Evolutionary conservation across 2,329 filamentous ascomycete genomes (phyloP).

Genomic region (Colletotrichum sp.): DNA sequence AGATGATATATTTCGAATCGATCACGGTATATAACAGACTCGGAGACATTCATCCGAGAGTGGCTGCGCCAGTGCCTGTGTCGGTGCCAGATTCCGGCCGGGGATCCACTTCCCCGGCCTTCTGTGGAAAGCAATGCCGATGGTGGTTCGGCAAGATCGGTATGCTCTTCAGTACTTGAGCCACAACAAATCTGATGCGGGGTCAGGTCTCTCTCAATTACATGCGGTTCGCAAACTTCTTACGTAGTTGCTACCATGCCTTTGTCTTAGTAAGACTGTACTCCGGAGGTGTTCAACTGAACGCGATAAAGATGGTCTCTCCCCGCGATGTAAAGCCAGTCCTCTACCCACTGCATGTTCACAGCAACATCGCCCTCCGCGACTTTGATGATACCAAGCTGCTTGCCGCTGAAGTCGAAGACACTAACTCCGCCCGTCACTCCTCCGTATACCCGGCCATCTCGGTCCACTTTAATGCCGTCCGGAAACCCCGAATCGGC

Average conservation of each 20-base stretch:
- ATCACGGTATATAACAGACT: neutral
- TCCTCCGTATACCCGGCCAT: slow-evolving; percentile 17
- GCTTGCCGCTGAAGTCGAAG: neutral
- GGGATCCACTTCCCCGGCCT: neutral
- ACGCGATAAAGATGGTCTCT: slow-evolving; percentile 15
- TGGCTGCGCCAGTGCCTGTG: neutral
- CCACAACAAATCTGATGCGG: neutral
- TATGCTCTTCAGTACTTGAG: neutral
- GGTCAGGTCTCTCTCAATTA: neutral
- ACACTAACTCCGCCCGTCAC: slow-evolving; percentile 11
- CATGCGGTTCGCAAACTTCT: neutral
- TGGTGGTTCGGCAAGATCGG: neutral
- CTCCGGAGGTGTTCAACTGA: neutral
- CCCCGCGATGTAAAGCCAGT: slow-evolving; percentile 19
- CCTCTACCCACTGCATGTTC: slow-evolving; percentile 21
- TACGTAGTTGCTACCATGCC: neutral
- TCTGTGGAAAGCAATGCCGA: neutral
- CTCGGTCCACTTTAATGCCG: slow-evolving; percentile 17
- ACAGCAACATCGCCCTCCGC: slow-evolving; percentile 17
- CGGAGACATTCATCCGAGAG: neutral
- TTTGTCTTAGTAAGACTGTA: neutral
- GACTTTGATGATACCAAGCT: slow-evolving; percentile 19
- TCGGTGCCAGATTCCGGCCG: neutral
- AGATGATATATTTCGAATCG: neutral
- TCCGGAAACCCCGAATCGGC: slow-evolving; percentile 23